phyloP scores from a whole-genome alignment of 495 filamentous ascomycete genomes.

The Hypoxylon cercidicola region DNA sequence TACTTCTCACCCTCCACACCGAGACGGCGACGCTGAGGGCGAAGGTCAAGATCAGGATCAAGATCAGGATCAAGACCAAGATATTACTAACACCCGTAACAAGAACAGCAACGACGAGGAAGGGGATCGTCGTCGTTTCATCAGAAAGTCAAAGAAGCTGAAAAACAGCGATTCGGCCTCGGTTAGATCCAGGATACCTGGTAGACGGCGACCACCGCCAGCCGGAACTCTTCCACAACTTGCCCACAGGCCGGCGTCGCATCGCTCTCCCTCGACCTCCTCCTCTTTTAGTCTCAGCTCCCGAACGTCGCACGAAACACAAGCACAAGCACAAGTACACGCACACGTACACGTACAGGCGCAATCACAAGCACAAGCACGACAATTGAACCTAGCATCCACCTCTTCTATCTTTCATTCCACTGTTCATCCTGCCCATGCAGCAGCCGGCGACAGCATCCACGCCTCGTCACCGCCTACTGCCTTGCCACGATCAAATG shows the following conservation, averaged over 20 bases:
- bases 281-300: constrained; percentile 38
- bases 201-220: constrained; percentile 45
- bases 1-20: constrained; percentile 4
- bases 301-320: constrained; percentile 39
- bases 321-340: constrained; percentile 28
- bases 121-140: constrained; percentile 9
- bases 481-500: constrained; percentile 10
- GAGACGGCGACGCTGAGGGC: constrained; percentile 5
- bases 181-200: constrained; percentile 39
- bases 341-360: constrained; percentile 12
- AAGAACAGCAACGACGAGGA: constrained; percentile 16
- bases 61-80: constrained; percentile 2
- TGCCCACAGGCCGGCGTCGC: constrained; percentile 35
- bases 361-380: constrained; percentile 1
- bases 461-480: constrained; percentile 39
- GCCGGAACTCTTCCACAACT: constrained; percentile 37
- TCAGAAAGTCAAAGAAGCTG: constrained; percentile 49
- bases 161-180: constrained; percentile 47
- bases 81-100: constrained; percentile 23
- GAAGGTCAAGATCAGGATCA: constrained; percentile 5
- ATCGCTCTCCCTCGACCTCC: constrained; percentile 35
- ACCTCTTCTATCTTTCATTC: neutral
- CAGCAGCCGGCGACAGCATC: constrained; percentile 17
- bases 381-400: neutral
- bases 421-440: constrained; percentile 10